Conservation (phyloP, 2,329 filamentous ascomycete genomes). For the Clonostachys sp. region DNA sequence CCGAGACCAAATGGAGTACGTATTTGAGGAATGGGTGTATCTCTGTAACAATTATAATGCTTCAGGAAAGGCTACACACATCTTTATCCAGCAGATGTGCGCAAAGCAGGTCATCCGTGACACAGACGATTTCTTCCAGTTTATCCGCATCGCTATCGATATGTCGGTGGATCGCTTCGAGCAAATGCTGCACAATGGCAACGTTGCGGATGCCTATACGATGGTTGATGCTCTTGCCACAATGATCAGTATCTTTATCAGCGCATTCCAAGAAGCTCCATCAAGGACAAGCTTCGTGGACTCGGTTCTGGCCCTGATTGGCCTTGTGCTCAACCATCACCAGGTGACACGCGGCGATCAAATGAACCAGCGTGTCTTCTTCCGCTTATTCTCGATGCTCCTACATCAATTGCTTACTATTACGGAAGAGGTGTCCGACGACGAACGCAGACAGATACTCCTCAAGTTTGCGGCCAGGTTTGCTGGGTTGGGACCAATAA, state of each 20-base stretch:
- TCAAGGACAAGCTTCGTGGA: conserved; percentile 70
- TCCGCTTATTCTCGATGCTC: conserved; percentile 79
- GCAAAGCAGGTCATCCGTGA: conserved; percentile 66
- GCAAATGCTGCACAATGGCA: conserved; percentile 58
- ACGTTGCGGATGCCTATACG: conserved; percentile 49
- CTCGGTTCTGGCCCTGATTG: conserved; percentile 70
- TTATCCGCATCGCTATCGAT: conserved; percentile 79
- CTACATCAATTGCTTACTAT: conserved; percentile 67
- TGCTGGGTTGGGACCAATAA: conserved; percentile 67
- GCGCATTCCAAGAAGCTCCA: neutral
- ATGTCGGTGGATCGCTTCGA: conserved; percentile 76
- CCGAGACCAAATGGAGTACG: conserved; percentile 84
- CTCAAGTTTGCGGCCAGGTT: conserved; percentile 69
- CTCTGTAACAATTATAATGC: conserved; percentile 74
- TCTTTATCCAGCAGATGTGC: conserved; percentile 84
- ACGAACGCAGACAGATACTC: conserved; percentile 65
- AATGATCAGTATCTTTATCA: conserved; percentile 61
- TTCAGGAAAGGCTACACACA: conserved; percentile 64
- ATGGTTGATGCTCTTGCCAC: conserved; percentile 78
- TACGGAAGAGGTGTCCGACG: conserved; percentile 51
- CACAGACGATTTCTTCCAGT: conserved; percentile 72
- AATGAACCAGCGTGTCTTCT: conserved; percentile 87
- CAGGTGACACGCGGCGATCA: conserved; percentile 74
- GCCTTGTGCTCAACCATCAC: conserved; percentile 81
- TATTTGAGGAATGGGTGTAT: conserved; percentile 93